Conservation (phyloP, 305 asterid species). For the Solanum hybrid region DNA sequence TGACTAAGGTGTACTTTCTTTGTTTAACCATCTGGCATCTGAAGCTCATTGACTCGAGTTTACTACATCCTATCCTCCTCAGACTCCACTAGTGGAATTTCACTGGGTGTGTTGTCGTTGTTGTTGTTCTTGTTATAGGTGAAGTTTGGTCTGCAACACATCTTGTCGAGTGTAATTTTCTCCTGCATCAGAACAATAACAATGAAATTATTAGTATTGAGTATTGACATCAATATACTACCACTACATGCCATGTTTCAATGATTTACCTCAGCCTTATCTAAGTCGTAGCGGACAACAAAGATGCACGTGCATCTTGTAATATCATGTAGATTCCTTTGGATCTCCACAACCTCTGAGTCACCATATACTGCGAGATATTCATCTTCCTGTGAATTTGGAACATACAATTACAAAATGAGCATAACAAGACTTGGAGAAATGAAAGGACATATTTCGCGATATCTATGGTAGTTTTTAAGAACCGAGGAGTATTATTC, state of each 20-base stretch:
- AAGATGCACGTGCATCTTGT: slow-evolving; percentile 53
- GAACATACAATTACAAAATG: neutral
- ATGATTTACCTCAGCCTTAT: slow-evolving; percentile 41
- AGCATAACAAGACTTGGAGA: neutral
- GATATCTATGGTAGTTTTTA: neutral
- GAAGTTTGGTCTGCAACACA: slow-evolving; percentile 47
- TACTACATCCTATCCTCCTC: neutral
- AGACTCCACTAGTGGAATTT: neutral
- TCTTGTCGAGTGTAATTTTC: slow-evolving; percentile 25
- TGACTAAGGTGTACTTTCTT: neutral
- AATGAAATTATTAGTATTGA: neutral
- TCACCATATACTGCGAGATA: slow-evolving; percentile 53
- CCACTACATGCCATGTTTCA: neutral
- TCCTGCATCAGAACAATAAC: slow-evolving; percentile 15
- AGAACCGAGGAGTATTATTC: neutral
- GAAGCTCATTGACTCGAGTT: neutral
- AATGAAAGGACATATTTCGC: neutral
- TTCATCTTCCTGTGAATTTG: slow-evolving; percentile 34
- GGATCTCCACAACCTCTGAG: slow-evolving; percentile 48
- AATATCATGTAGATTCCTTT: slow-evolving; percentile 30
- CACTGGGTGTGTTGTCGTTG: neutral
- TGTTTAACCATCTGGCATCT: neutral
- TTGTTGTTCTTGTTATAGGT: neutral
- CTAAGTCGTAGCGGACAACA: slow-evolving; percentile 52
- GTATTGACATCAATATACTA: neutral